A percentile compares a stretch with the other conserved stretches of the same genome.
phyloP scores from a whole-genome alignment of 2,329 filamentous ascomycete genomes.

The Trichoderma pleuroti region DNA sequence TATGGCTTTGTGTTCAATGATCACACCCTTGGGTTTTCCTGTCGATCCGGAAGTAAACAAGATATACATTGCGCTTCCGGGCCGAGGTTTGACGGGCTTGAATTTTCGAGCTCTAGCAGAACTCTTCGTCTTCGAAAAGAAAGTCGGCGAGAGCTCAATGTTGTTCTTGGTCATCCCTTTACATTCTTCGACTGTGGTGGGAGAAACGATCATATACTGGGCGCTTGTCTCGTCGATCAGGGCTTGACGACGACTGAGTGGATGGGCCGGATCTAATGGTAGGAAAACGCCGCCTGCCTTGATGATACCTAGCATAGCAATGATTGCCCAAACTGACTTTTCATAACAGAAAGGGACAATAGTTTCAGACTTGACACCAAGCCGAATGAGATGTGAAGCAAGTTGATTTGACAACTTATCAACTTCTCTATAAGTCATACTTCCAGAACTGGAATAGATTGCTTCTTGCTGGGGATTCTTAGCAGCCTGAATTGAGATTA shows the following conservation, averaged over 20 bases:
- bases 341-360: constrained; percentile 19
- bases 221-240: constrained; percentile 19
- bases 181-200: not conserved
- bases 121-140: not conserved
- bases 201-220: constrained; percentile 16
- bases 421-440: constrained; percentile 2
- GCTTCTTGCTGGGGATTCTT: constrained; percentile 5
- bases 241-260: not conserved
- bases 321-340: constrained; percentile 23
- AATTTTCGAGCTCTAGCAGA: not conserved
- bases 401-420: not conserved
- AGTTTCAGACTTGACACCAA: constrained; percentile 28
- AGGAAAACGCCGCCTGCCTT: constrained; percentile 29
- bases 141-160: not conserved
- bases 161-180: not conserved
- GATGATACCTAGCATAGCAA: constrained; percentile 27
- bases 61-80: not conserved
- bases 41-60: constrained; percentile 10
- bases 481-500: not conserved
- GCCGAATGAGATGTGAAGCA: constrained; percentile 1
- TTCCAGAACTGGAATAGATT: constrained; percentile 6
- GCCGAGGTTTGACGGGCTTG: not conserved
- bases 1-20: constrained; percentile 5
- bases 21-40: constrained; percentile 3
- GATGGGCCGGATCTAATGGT: constrained; percentile 26